phyloP scores from a whole-genome alignment of 78 protist species.

The Anaeramoeba flamelloides region DNA sequence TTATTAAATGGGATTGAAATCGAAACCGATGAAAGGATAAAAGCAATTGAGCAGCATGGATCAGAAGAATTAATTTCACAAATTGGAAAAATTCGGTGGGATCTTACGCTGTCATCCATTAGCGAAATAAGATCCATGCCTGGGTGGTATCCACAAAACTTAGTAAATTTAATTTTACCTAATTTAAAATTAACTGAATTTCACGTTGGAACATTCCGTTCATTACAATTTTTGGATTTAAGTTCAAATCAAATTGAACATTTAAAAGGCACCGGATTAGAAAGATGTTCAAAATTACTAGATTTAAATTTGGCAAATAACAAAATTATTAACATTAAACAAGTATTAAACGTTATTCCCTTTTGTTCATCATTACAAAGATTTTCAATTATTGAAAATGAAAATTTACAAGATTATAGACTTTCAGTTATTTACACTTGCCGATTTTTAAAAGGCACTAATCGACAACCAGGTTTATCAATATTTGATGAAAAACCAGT shows the following conservation, averaged over 20 bases:
- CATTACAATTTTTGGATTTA: not conserved
- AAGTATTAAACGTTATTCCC: not conserved
- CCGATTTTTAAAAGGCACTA: not conserved
- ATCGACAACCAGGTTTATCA: not conserved
- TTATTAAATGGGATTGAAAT: not conserved
- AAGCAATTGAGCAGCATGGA: not conserved
- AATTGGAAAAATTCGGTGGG: not conserved
- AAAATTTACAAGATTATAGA: not conserved
- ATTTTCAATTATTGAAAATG: not conserved
- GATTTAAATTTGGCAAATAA: not conserved
- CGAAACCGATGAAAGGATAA: not conserved
- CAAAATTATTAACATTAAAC: not conserved
- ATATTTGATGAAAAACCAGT: not conserved
- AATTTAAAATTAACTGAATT: not conserved
- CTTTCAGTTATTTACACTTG: not conserved
- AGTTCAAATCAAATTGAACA: not conserved
- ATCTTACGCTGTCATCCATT: not conserved
- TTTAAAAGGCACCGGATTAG: not conserved
- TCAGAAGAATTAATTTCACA: not conserved
- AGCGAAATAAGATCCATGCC: not conserved
- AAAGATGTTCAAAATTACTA: not conserved
- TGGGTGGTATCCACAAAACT: conserved; percentile 1
- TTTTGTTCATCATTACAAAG: not conserved
- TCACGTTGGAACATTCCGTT: not conserved
- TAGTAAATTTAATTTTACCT: not conserved